phyloP scores from a whole-genome alignment of 2,329 filamentous ascomycete genomes.

The Neonectria faginata region DNA sequence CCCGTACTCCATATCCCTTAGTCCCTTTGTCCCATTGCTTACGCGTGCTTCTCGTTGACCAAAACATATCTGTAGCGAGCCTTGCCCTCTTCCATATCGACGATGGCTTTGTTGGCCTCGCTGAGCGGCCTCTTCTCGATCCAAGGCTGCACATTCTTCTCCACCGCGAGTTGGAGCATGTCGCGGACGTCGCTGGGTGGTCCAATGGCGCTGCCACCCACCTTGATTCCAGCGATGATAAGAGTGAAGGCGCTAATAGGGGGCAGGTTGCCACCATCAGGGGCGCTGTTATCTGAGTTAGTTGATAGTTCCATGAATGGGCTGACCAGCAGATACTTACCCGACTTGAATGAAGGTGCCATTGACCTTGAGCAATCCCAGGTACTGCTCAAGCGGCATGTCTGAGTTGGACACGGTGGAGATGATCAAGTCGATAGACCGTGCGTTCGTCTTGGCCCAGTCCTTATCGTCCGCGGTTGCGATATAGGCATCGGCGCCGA shows the following conservation, averaged over 20 bases:
- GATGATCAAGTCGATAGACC: slow-evolving; percentile 78
- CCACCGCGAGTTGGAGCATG: slow-evolving; percentile 68
- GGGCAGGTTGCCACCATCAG: slow-evolving; percentile 45
- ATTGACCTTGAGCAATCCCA: slow-evolving; percentile 57
- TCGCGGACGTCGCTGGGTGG: slow-evolving; percentile 66
- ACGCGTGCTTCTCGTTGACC: slow-evolving; percentile 22
- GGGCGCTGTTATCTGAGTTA: slow-evolving; percentile 12
- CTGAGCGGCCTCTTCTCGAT: slow-evolving; percentile 65
- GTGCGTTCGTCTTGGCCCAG: slow-evolving; percentile 64
- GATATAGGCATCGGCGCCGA: slow-evolving; percentile 69
- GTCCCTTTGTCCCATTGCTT: not conserved
- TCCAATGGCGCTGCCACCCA: slow-evolving; percentile 57
- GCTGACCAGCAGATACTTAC: slow-evolving; percentile 12
- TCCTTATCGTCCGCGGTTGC: slow-evolving; percentile 63
- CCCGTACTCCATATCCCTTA: not conserved
- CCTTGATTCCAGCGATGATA: slow-evolving; percentile 11
- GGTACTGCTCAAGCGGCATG: slow-evolving; percentile 35
- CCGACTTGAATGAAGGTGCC: slow-evolving; percentile 72
- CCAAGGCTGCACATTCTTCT: slow-evolving; percentile 67
- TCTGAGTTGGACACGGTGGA: slow-evolving; percentile 64
- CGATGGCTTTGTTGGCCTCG: slow-evolving; percentile 65
- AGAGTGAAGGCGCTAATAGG: slow-evolving; percentile 22
- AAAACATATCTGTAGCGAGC: slow-evolving; percentile 61
- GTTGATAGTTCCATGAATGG: slow-evolving; percentile 2
- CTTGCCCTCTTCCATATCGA: slow-evolving; percentile 67